These are phyloP conservation scores for Metschnikowia kunwiensis DNA, from an alignment of 805 yeast species.

Conservation along the genomic window DNA sequence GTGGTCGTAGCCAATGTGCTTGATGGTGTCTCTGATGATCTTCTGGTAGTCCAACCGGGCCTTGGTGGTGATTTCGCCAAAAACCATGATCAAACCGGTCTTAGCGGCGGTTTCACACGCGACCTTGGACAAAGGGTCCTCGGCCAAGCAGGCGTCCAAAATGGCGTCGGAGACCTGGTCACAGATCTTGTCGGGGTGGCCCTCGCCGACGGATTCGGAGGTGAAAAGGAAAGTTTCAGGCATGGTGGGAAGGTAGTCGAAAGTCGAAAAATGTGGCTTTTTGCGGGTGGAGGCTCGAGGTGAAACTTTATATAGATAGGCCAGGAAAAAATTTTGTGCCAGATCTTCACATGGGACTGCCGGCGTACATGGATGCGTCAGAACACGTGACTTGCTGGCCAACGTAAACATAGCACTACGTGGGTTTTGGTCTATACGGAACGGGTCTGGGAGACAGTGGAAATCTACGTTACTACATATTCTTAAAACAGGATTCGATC, in stretches of 20 bases:
- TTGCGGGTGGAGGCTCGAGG: background rate
- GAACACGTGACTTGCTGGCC: slow-evolving; percentile 11
- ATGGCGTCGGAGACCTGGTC: slow-evolving; percentile 99
- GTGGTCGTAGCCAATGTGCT: slow-evolving; percentile 96
- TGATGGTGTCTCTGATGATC: slow-evolving; percentile 96
- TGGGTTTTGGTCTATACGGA: no score
- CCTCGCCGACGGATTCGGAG: slow-evolving; percentile 91
- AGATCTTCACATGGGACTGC: slow-evolving; percentile 10
- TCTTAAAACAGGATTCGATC: no score
- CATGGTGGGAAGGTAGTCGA: slow-evolving; percentile 8
- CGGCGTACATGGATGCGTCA: slow-evolving; percentile 13
- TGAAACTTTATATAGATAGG: slow-evolving; percentile 8
- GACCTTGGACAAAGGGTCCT: slow-evolving; percentile 96
- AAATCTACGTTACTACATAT: no score
- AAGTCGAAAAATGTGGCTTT: slow-evolving; percentile 2
- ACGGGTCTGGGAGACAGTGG: no score
- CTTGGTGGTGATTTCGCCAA: slow-evolving; percentile 98
- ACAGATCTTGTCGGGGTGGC: slow-evolving; percentile 95
- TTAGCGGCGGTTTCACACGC: slow-evolving; percentile 99
- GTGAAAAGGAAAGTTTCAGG: slow-evolving; percentile 58
- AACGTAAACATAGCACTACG: background rate
- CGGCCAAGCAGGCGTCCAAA: slow-evolving; percentile 93
- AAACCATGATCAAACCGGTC: slow-evolving; percentile 99
- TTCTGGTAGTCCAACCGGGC: slow-evolving; percentile 96
- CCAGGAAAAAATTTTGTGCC: slow-evolving; percentile 8